Evolutionary conservation across 495 filamentous ascomycete species (phyloP).

Genomic region (Penicillium macrosclerotiorum): DNA sequence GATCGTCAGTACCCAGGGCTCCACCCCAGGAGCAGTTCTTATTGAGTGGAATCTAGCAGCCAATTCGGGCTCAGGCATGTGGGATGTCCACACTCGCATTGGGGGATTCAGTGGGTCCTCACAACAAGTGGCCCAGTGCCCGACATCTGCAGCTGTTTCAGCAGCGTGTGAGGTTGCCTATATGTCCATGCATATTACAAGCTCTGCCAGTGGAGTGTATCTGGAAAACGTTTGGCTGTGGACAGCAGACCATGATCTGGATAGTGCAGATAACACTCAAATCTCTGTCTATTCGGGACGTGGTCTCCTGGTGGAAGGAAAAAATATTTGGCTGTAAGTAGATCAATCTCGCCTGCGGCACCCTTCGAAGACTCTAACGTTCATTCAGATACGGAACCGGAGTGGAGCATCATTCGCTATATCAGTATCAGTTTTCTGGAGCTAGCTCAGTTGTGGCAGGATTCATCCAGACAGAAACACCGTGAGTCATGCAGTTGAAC

Average conservation of each 20-base stretch:
- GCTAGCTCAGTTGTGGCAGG: slow-evolving; percentile 71
- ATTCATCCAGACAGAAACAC: slow-evolving; percentile 82
- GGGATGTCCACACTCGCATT: slow-evolving; percentile 58
- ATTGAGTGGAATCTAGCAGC: slow-evolving; percentile 70
- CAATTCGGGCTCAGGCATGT: slow-evolving; percentile 49
- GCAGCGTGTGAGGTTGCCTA: slow-evolving; percentile 61
- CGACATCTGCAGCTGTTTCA: slow-evolving; percentile 36
- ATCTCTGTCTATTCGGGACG: slow-evolving; percentile 70
- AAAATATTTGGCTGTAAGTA: slow-evolving; percentile 56
- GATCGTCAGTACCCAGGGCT: slow-evolving; percentile 59
- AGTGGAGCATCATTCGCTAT: slow-evolving; percentile 74
- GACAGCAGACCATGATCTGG: slow-evolving; percentile 74
- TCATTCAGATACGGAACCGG: slow-evolving; percentile 58
- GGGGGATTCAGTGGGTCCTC: slow-evolving; percentile 55
- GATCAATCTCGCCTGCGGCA: no score
- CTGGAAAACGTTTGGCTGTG: slow-evolving; percentile 70
- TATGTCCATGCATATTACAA: slow-evolving; percentile 66
- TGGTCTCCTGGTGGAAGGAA: slow-evolving; percentile 60
- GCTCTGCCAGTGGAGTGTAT: slow-evolving; percentile 47
- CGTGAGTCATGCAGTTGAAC: slow-evolving; percentile 28
- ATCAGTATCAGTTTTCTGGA: slow-evolving; percentile 75
- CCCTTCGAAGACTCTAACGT: no score
- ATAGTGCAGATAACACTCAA: slow-evolving; percentile 52
- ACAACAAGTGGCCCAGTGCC: slow-evolving; percentile 49
- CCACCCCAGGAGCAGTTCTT: slow-evolving; percentile 62